These are phyloP conservation scores for Jimgerdemannia lactiflua DNA, from an alignment of 192 early-diverging fungal genomes.

Conservation along the genomic window DNA sequence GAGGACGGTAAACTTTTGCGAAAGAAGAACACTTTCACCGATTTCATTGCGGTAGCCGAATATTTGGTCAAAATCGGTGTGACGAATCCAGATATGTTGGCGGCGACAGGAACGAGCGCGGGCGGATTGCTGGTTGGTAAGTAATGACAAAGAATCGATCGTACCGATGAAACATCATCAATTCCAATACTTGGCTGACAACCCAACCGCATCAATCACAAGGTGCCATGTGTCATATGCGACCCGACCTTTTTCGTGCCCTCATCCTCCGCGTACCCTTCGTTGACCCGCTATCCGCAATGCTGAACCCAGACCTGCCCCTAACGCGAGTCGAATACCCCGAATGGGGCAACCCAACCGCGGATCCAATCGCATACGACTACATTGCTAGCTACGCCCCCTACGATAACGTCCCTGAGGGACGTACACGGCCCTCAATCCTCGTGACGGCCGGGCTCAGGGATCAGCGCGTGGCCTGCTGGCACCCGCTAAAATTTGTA, in stretches of 20 bases:
- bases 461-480: constrained; percentile 79
- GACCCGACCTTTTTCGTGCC: constrained; percentile 70
- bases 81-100: constrained; percentile 48
- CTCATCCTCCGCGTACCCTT: constrained; percentile 79
- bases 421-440: constrained; percentile 49
- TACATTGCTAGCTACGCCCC: constrained; percentile 62
- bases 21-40: constrained; percentile 71
- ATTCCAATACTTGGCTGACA: constrained; percentile 41
- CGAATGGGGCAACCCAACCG: constrained; percentile 74
- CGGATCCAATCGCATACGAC: constrained; percentile 47
- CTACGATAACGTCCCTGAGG: constrained; percentile 57
- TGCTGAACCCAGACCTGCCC: constrained; percentile 72
- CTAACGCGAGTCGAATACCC: constrained; percentile 67
- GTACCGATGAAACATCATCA: too few relatives aligned
- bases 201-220: background rate
- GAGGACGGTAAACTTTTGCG: constrained; percentile 64
- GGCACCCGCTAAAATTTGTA: constrained; percentile 88
- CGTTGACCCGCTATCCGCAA: constrained; percentile 83
- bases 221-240: background rate
- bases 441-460: constrained; percentile 74
- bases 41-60: constrained; percentile 67
- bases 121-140: constrained; percentile 73
- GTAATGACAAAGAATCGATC: background rate
- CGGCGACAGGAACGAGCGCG: constrained; percentile 72
- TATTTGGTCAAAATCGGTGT: constrained; percentile 57